Conservation (phyloP, 257 asterid genomes). For the Capsicum baccatum region DNA sequence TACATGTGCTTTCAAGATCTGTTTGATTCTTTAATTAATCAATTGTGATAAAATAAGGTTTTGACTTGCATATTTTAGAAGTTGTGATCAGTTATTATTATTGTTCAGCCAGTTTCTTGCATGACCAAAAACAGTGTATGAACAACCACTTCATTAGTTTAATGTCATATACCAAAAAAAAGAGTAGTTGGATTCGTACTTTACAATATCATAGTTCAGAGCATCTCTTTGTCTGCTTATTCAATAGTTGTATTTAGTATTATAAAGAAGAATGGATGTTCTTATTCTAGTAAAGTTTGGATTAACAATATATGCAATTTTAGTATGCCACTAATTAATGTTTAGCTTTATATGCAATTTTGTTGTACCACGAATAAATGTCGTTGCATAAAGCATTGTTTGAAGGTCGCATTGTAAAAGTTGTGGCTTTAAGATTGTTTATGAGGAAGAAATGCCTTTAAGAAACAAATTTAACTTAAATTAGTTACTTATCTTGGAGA, state of each 20-base stretch:
- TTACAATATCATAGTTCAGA: slow-evolving; percentile 41
- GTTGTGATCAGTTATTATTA: slow-evolving; percentile 25
- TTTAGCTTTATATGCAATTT: neutral
- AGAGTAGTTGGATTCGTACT: slow-evolving; percentile 37
- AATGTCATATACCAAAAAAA: slow-evolving; percentile 30
- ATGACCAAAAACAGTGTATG: slow-evolving; percentile 50
- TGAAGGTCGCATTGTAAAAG: neutral
- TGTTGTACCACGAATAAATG: neutral
- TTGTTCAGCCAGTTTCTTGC: slow-evolving; percentile 25
- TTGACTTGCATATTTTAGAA: slow-evolving; percentile 28
- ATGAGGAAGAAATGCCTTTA: neutral
- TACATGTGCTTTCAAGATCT: slow-evolving; percentile 42
- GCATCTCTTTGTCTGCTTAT: slow-evolving; percentile 26
- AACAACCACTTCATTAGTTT: slow-evolving; percentile 45
- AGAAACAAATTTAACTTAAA: neutral
- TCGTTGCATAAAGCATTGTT: neutral
- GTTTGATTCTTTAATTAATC: slow-evolving; percentile 22
- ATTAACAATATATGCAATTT: neutral
- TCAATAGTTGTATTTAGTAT: neutral
- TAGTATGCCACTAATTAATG: neutral
- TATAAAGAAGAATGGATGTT: slow-evolving; percentile 15
- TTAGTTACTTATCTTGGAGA: slow-evolving; percentile 1
- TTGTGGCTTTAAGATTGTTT: neutral
- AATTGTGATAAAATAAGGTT: neutral
- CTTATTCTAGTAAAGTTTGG: slow-evolving; percentile 17